Base-by-base conservation (phyloP, 2,329 filamentous ascomycete species). In the Chaetomium sp. region DNA sequence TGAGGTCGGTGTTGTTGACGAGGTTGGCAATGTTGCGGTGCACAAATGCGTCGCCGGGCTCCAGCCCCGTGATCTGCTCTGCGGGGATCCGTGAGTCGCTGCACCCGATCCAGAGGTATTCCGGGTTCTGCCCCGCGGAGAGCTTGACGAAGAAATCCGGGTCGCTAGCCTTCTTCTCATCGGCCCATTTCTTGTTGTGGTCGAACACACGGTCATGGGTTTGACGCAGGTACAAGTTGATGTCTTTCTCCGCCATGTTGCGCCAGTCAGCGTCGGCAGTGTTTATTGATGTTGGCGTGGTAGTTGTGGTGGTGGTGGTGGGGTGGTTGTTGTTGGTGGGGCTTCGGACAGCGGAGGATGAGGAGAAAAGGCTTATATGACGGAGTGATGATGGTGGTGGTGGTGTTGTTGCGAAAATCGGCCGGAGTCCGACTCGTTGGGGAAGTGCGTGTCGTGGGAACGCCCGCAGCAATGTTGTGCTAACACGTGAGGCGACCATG, bases 11-110 rank as follows among this genome's bases (percentile, higher is more conserved):
- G 68, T 85, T 83, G 73, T 84, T 84, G 55, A 95, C 80, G 62
- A 95, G 79, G 77, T 96, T 96, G 74, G 90, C 91, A 71, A 96
- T 95, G 76, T 96, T 96, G 72, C 91, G 88, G 78, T 95, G 90
- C 63, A 95, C 87, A 71, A 96, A 96, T 66, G 92, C 87, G 72
- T 96, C 89, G 64, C 91, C 91, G n/a, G 91, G 89, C 67, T 87
- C 79, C 55, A 92, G 81, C 62, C 88, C 86, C 47, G 90, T 84
- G 70, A 96, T 85, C 67, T 88, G 88, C 67, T 91, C 92, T 65
- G 92, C 91, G n/a, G 91, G 91, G 68, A 92, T 89, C 62, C 91
- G 88, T 42, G 86, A 90, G 77, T 96, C 91, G 71, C 87, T 87
- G 79, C 91, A 96, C 49, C 91, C 91, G 67, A 96, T 89, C 89